These are phyloP conservation scores for Spiromastix sp. DNA, from an alignment of 2,329 filamentous ascomycete species.

Conservation along the genomic window DNA sequence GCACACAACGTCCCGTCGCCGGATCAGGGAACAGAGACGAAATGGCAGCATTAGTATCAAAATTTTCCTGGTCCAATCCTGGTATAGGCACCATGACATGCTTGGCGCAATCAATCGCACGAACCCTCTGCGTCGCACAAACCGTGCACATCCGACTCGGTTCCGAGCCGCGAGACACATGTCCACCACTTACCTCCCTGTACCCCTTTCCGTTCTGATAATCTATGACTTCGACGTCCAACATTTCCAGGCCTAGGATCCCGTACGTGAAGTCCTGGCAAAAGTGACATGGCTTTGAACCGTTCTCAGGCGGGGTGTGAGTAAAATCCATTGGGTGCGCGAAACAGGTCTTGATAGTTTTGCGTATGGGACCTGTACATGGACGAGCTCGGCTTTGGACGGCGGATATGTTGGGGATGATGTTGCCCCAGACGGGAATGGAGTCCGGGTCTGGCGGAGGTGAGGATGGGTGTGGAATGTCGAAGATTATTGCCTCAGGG, in stretches of 20 bases:
- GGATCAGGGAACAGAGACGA: conserved; percentile 12
- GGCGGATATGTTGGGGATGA: conserved; percentile 5
- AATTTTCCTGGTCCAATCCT: conserved; percentile 8
- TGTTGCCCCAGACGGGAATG: neutral
- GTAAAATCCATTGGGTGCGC: conserved; percentile 32
- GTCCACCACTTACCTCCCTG: conserved; percentile 29
- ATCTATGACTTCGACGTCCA: conserved; percentile 24
- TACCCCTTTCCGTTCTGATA: conserved; percentile 26
- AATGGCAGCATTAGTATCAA: conserved; percentile 20
- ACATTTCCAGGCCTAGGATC: conserved; percentile 28
- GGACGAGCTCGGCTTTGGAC: conserved; percentile 1
- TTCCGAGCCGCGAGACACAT: conserved; percentile 20
- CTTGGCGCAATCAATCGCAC: conserved; percentile 24
- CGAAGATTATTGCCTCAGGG: too few relatives aligned
- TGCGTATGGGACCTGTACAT: neutral
- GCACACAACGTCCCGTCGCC: conserved; percentile 9
- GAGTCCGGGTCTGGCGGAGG: neutral
- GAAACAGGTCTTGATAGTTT: conserved; percentile 26
- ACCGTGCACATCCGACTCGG: conserved; percentile 28
- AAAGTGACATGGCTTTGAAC: conserved; percentile 27
- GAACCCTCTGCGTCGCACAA: conserved; percentile 26
- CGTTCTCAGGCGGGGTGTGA: conserved; percentile 13
- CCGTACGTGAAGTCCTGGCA: conserved; percentile 30
- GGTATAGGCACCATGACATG: conserved; percentile 22
- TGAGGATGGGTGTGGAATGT: too few relatives aligned